phyloP scores from a whole-genome alignment of 495 filamentous ascomycete genomes.

The Halenospora varia region DNA sequence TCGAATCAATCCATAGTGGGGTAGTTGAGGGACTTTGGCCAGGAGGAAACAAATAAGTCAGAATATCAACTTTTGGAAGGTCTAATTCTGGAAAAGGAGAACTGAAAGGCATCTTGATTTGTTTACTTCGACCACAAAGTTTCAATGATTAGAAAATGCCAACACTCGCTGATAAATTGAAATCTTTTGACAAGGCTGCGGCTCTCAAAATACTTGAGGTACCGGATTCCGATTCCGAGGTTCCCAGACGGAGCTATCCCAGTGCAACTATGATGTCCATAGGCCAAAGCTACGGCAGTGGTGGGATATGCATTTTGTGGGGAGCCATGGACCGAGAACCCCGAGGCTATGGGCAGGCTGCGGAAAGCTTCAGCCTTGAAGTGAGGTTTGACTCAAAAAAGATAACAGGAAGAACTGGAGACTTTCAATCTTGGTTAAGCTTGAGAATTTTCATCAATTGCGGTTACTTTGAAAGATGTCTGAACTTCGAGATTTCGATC shows the following conservation, averaged over 20 bases:
- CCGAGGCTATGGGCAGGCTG: not conserved
- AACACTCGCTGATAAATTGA: not conserved
- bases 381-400: not conserved
- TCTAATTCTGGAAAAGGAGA: slow-evolving; percentile 27
- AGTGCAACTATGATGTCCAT: not conserved
- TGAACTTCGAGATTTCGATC: slow-evolving; percentile 26
- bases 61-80: slow-evolving; percentile 39
- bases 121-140: not conserved
- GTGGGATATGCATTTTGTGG: not conserved
- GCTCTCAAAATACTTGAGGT: not conserved
- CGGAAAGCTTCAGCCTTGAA: not conserved
- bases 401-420: not conserved
- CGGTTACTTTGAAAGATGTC: slow-evolving; percentile 1
- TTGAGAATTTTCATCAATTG: not conserved
- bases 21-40: slow-evolving; percentile 29
- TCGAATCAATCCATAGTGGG: slow-evolving; percentile 43
- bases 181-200: not conserved
- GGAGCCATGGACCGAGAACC: not conserved
- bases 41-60: slow-evolving; percentile 41
- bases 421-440: not conserved
- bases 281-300: not conserved
- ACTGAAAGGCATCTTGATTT: slow-evolving; percentile 29
- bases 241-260: not conserved
- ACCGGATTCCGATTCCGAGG: not conserved
- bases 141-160: not conserved